These are phyloP conservation scores for Phycomyces blakesleeanus DNA, from an alignment of 192 early-diverging fungal genomes.

Conservation along the genomic window DNA sequence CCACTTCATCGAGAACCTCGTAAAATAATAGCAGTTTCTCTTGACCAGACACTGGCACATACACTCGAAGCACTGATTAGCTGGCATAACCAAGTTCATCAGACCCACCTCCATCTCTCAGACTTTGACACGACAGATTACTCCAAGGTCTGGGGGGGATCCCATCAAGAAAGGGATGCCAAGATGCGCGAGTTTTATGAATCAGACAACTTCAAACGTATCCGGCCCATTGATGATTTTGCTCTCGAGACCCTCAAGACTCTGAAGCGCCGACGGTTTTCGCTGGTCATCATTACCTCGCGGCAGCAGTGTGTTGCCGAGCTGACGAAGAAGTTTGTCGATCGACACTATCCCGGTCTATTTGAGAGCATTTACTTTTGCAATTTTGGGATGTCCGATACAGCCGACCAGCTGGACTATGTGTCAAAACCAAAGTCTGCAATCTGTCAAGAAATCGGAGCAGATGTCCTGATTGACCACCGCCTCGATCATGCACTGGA, in stretches of 20 bases:
- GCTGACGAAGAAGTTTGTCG: slow-evolving; percentile 54
- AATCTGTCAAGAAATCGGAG: slow-evolving; percentile 54
- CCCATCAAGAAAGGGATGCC: slow-evolving; percentile 43
- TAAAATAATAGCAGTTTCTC: slow-evolving; percentile 44
- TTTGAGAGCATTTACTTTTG: slow-evolving; percentile 64
- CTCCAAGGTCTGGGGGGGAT: slow-evolving; percentile 54
- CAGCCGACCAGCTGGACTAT: slow-evolving; percentile 47
- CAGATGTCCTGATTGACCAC: slow-evolving; percentile 56
- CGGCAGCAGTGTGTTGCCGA: slow-evolving; percentile 55
- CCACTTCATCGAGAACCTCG: background rate
- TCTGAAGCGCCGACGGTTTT: slow-evolving; percentile 48
- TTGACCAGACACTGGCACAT: slow-evolving; percentile 53
- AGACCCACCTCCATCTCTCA: slow-evolving; percentile 37
- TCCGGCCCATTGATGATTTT: slow-evolving; percentile 48
- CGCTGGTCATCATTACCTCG: slow-evolving; percentile 56
- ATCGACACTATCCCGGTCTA: slow-evolving; percentile 52
- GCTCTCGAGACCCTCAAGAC: slow-evolving; percentile 52
- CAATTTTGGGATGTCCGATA: slow-evolving; percentile 48
- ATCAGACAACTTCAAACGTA: slow-evolving; percentile 46
- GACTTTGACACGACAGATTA: slow-evolving; percentile 52
- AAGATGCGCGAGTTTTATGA: slow-evolving; percentile 58
- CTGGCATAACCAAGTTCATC: slow-evolving; percentile 53
- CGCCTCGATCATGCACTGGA: slow-evolving; percentile 49
- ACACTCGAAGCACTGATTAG: slow-evolving; percentile 46
- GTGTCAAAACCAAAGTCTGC: slow-evolving; percentile 53